Base-by-base conservation (phyloP, 352 stramenopile species). In the Globisporangium takayamanum region DNA sequence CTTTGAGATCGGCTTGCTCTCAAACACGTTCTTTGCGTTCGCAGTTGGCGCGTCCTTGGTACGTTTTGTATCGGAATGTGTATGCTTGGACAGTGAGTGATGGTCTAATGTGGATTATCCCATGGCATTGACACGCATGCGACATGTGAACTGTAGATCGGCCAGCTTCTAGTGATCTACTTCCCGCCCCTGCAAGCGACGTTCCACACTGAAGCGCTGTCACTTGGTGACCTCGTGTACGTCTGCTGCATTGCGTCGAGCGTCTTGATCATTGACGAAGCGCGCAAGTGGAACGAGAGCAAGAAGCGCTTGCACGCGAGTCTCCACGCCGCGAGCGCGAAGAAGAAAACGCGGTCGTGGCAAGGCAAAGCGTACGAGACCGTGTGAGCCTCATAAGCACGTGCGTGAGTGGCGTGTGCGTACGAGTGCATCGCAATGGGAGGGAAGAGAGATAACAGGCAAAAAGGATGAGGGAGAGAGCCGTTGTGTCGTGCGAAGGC, bases 171-270 rank as follows among this genome's bases (percentile, higher is more conserved):
- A 7, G 94, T 99, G 25, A 97, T 99, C 53, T 99, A 99, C 75
- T 94, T 98, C 55, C 83, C 88, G 15, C 94, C 93, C 22, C 80
- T 99, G n/a, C 96, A 99, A 64, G 74, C 89, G 25, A 87, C 97
- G 11, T 99, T 99, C 71, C 93, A 98, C 68, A 99, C 96, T 0
- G 96, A 99, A 68, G 87, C 94, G 42, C 69, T 99, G n/a, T 87
- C 87, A 33, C 51, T 94, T 8, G 62, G 62, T 12, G 96, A 99
- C 72, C 68, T 99, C n/a, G 53, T 92, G 14, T 97, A 98, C 52
- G 88, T 98, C 28, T 83, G 87, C 41, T 83, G 72, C 47, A 88
- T 98, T 36, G 93, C 95, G 41, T 98, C 94, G 37, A 92, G 72
- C 14, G 84, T 99, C 49, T 64, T 99, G 7, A 66, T 97, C 50